Percentiles rank a stretch among this genome's conserved stretches.
Evolutionary conservation across 2,329 filamentous ascomycete genomes (phyloP).

Genomic region (Ophiostoma triangulosporum): DNA sequence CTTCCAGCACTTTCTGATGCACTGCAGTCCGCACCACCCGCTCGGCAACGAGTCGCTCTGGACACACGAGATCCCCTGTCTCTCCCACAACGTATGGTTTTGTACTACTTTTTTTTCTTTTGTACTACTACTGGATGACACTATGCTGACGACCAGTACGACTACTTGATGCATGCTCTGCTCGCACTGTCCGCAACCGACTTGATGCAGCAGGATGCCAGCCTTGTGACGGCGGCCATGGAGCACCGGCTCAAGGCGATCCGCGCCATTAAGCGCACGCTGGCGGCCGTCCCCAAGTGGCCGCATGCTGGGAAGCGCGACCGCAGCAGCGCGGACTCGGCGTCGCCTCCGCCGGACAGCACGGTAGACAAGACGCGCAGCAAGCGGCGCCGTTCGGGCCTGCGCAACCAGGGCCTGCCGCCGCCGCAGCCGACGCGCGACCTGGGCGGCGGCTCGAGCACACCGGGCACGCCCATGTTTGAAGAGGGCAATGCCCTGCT

Average conservation of each 20-base stretch:
- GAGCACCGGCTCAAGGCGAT: conserved; percentile 53
- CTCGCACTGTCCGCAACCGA: conserved; percentile 55
- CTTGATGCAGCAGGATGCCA: conserved; percentile 36
- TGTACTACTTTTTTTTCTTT: not conserved
- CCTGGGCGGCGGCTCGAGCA: not conserved
- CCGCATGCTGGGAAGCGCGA: not conserved
- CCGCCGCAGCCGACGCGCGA: not conserved
- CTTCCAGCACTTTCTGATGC: conserved; percentile 52
- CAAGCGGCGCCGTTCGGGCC: not conserved
- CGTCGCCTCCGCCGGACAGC: not conserved
- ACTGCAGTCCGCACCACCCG: conserved; percentile 50
- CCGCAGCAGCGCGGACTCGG: not conserved
- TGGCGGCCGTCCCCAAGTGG: conserved; percentile 29
- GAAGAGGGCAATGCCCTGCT: conserved; percentile 47
- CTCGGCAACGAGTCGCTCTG: conserved; percentile 52
- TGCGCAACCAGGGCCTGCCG: not conserved
- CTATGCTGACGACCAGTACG: conserved; percentile 35
- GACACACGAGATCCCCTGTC: conserved; percentile 52
- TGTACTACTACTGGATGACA: not conserved
- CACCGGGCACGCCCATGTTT: conserved; percentile 13
- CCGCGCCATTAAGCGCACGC: conserved; percentile 42
- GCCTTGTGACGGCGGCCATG: conserved; percentile 44
- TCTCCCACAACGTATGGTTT: conserved; percentile 45
- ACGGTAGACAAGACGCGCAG: not conserved
- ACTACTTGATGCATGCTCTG: conserved; percentile 59